These are phyloP conservation scores for Durusdinium trenchii DNA, from an alignment of 73 alveolate species.

Conservation along the genomic window DNA sequence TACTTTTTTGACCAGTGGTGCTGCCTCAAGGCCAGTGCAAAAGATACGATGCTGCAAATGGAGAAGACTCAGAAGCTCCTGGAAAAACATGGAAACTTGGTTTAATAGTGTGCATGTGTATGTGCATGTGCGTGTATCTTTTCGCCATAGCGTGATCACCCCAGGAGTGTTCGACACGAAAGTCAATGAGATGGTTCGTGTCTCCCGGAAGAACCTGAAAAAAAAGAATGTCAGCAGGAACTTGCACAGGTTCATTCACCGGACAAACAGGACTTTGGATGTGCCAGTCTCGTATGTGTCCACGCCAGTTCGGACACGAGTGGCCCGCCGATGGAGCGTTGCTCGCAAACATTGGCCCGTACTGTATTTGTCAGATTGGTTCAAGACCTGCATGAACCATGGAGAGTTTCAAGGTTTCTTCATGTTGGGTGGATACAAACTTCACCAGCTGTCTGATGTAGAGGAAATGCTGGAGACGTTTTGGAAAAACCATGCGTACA, in stretches of 20 bases:
- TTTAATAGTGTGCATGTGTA: too few species aligned
- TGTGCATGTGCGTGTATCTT: too few species aligned
- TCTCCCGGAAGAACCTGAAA: neutral
- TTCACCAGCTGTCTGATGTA: neutral
- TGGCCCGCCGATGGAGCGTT: neutral
- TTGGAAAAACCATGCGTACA: neutral
- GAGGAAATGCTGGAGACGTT: neutral
- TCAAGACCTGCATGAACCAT: neutral
- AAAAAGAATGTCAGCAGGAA: neutral
- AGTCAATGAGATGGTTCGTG: neutral
- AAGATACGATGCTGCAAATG: neutral
- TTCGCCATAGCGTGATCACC: too few species aligned
- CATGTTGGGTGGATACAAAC: neutral
- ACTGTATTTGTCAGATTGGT: neutral
- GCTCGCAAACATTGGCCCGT: slow-evolving; percentile 43
- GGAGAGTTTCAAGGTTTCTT: neutral
- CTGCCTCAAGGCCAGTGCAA: neutral
- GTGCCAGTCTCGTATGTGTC: neutral
- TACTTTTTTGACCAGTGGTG: neutral
- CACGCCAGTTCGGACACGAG: neutral
- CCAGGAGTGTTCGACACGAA: neutral
- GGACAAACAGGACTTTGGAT: neutral
- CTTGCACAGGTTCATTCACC: neutral
- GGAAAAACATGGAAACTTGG: neutral
- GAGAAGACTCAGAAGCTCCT: neutral